Percentiles rank a stretch among this genome's conserved stretches.
These are phyloP conservation scores for Baorangia bicolor DNA, from an alignment of 768 basidiomycete genomes.

Conservation along the genomic window DNA sequence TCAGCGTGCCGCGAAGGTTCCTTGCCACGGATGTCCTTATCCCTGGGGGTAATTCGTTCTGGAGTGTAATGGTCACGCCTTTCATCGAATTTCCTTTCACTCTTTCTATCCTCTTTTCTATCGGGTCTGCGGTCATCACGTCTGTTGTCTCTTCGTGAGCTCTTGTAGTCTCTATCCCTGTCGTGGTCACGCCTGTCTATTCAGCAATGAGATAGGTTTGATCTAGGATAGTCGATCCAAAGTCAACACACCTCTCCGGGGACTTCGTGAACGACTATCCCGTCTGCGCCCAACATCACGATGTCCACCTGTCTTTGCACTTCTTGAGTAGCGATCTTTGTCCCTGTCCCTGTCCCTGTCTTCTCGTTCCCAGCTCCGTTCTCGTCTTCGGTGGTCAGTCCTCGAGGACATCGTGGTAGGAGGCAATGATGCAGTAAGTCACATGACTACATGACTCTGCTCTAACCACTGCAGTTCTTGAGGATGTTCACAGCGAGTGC, in stretches of 20 bases:
- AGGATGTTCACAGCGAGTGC: conserved; percentile 21
- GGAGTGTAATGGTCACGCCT: conserved; percentile 42
- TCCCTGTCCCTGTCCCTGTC: conserved; percentile 38
- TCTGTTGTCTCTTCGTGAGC: conserved; percentile 33
- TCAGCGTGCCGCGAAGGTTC: conserved; percentile 24
- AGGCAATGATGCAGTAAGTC: conserved; percentile 28
- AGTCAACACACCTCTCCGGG: conserved; percentile 31
- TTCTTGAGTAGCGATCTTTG: conserved; percentile 44
- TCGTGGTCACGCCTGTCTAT: conserved; percentile 37
- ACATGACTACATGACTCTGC: conserved; percentile 23
- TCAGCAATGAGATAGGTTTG: background rate
- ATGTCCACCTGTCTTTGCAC: conserved; percentile 33
- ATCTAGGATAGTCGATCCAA: background rate
- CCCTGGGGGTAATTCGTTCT: conserved; percentile 32
- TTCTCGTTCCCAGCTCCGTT: conserved; percentile 62
- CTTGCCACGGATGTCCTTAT: conserved; percentile 28
- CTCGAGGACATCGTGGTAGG: conserved; percentile 56
- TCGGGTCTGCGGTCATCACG: conserved; percentile 34
- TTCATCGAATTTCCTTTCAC: conserved; percentile 35
- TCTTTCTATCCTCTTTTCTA: conserved; percentile 32
- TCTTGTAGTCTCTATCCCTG: conserved; percentile 40
- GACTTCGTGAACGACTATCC: conserved; percentile 41
- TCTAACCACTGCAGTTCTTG: background rate
- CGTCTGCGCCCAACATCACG: conserved; percentile 36
- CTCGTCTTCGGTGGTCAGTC: conserved; percentile 52